Percentiles rank a stretch among this genome's conserved stretches.
These are phyloP conservation scores for Corchorus olitorius DNA, from an alignment of 345 rosid genomes.

Conservation along the genomic window DNA sequence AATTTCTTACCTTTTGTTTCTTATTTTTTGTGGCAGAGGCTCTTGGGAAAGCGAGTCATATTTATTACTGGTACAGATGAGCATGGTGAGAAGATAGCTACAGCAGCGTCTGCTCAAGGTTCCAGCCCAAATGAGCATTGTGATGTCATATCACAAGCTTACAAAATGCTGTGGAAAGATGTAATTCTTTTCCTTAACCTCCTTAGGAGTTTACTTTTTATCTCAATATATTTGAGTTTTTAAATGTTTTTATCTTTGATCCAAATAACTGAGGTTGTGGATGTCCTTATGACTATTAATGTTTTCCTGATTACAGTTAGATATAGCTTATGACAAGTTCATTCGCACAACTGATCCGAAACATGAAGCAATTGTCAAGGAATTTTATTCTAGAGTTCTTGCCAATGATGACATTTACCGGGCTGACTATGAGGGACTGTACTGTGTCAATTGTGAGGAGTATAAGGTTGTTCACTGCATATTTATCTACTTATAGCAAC, in stretches of 20 bases:
- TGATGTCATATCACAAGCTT: constrained; percentile 76
- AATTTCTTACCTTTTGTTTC: constrained; percentile 15
- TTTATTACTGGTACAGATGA: constrained; percentile 93
- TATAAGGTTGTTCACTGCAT: constrained; percentile 59
- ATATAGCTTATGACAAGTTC: constrained; percentile 77
- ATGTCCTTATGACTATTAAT: constrained; percentile 9
- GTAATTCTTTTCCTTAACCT: constrained; percentile 32
- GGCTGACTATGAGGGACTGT: constrained; percentile 90
- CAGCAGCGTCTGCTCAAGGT: constrained; percentile 67
- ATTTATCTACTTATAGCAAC: constrained; percentile 12
- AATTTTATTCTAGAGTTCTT: constrained; percentile 77
- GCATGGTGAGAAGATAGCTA: constrained; percentile 95
- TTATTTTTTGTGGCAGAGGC: constrained; percentile 68
- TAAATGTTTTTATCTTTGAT: not conserved
- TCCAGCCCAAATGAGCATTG: constrained; percentile 81
- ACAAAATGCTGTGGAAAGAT: constrained; percentile 78
- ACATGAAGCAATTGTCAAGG: constrained; percentile 85
- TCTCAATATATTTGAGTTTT: not conserved
- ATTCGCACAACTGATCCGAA: constrained; percentile 92
- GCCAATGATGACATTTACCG: constrained; percentile 86
- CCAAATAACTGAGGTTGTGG: not conserved
- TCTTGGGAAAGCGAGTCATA: constrained; percentile 75
- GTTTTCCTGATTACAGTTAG: constrained; percentile 52
- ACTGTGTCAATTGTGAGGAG: constrained; percentile 96
- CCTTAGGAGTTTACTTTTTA: not conserved